These are phyloP conservation scores for Cystofilobasidium capitatum DNA, from an alignment of 768 basidiomycete genomes.

Conservation along the genomic window DNA sequence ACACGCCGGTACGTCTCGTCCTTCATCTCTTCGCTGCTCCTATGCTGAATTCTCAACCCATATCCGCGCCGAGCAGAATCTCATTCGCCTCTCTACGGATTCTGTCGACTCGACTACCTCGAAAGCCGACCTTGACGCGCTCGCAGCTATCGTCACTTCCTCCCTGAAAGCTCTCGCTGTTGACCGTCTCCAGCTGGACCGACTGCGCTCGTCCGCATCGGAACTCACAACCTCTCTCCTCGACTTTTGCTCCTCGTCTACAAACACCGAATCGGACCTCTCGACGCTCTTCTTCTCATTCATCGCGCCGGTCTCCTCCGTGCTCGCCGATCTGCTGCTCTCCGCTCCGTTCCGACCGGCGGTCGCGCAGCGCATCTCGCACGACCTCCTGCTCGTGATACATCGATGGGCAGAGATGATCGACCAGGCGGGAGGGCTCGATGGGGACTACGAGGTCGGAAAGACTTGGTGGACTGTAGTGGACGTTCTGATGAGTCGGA, in stretches of 20 bases:
- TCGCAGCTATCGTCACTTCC: not conserved
- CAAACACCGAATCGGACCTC: not conserved
- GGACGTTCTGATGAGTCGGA: conserved; percentile 35
- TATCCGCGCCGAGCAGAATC: not conserved
- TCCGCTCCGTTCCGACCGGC: not conserved
- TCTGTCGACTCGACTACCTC: not conserved
- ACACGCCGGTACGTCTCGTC: not conserved
- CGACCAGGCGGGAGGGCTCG: conserved; percentile 31
- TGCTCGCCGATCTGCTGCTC: not conserved
- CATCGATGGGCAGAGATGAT: conserved; percentile 31
- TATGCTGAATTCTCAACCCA: not conserved
- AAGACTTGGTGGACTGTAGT: conserved; percentile 36
- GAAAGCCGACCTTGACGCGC: not conserved
- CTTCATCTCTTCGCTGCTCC: not conserved
- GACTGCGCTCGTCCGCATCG: not conserved
- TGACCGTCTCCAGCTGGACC: not conserved
- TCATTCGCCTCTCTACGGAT: not conserved
- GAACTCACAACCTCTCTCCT: not conserved
- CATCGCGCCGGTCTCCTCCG: not conserved
- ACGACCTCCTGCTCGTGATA: conserved; percentile 5
- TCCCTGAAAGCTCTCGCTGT: not conserved
- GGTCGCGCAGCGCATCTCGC: not conserved
- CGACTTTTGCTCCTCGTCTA: not conserved
- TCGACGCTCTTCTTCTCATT: not conserved
- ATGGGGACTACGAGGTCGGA: conserved; percentile 33